A percentile compares a stretch with the other conserved stretches of the same genome.
Conservation (phyloP, 2,329 filamentous ascomycete species). For the Penicillium sp. region DNA sequence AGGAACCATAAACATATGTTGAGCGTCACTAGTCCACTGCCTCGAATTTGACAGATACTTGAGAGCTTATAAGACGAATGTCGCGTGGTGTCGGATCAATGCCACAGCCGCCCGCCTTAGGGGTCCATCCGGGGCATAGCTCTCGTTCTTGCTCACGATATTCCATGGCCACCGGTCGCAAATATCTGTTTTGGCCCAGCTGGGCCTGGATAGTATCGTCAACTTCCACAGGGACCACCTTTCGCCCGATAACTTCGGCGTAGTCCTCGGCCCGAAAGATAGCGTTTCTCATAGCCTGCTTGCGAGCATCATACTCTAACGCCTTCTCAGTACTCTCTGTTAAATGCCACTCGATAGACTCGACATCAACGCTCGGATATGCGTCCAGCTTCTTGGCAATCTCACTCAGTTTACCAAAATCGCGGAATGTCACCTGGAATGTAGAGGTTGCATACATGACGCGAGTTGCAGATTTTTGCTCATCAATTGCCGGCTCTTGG, state of each 20-base stretch:
- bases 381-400: constrained; percentile 18
- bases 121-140: neutral
- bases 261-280: constrained; percentile 25
- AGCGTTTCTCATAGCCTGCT: constrained; percentile 25
- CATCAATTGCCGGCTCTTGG: neutral
- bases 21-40: too few relatives aligned
- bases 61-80: too few relatives aligned
- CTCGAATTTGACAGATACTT: too few relatives aligned
- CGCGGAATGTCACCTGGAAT: constrained; percentile 24
- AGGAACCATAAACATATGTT: too few relatives aligned
- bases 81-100: too few relatives aligned
- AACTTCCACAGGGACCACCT: constrained; percentile 18
- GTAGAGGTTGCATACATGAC: constrained; percentile 19
- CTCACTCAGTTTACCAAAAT: constrained; percentile 22
- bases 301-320: constrained; percentile 21
- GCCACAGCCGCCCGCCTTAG: too few relatives aligned
- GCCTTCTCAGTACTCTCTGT: constrained; percentile 20
- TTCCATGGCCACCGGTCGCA: constrained; percentile 11
- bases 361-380: constrained; percentile 22
- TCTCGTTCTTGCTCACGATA: constrained; percentile 7
- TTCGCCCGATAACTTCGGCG: constrained; percentile 19
- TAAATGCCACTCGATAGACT: constrained; percentile 25
- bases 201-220: neutral
- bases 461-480: constrained; percentile 4
- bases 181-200: constrained; percentile 3